phyloP scores from a whole-genome alignment of 805 yeast genomes.

The Metschnikowia drakensbergensis region DNA sequence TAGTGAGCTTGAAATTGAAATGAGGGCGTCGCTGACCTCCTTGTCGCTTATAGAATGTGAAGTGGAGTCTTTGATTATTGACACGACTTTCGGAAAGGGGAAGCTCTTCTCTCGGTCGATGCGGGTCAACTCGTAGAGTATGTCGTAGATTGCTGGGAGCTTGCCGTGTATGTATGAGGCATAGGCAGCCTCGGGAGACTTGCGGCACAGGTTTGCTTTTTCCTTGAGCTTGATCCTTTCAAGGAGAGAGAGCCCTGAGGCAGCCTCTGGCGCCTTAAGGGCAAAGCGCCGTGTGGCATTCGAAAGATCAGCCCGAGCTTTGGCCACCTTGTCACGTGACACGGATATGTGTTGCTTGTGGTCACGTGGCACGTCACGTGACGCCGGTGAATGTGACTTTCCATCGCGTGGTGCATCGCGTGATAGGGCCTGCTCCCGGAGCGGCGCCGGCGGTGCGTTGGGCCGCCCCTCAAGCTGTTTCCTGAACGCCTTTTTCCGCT shows the following conservation, averaged over 20 bases:
- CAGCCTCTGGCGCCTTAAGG: conserved; percentile 23
- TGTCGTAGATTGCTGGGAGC: conserved; percentile 30
- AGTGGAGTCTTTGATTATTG: conserved; percentile 32
- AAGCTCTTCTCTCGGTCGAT: conserved; percentile 13
- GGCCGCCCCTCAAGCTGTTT: neutral
- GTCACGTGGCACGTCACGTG: neutral
- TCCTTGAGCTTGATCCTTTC: conserved; percentile 41
- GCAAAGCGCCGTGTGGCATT: conserved; percentile 36
- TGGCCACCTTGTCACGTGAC: conserved; percentile 10
- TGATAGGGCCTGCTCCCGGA: neutral
- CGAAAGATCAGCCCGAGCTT: conserved; percentile 18
- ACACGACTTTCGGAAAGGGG: conserved; percentile 24
- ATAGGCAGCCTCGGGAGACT: conserved; percentile 22
- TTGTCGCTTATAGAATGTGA: conserved; percentile 26
- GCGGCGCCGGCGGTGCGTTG: neutral
- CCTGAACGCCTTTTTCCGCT: conserved; percentile 21
- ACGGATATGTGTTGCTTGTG: neutral
- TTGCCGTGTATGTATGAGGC: conserved; percentile 26
- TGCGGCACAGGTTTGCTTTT: conserved; percentile 11
- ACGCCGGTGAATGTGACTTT: neutral
- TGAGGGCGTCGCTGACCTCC: conserved; percentile 29
- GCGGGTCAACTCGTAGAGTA: conserved; percentile 27
- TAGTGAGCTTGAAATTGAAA: conserved; percentile 20
- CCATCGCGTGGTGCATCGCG: too few relatives aligned
- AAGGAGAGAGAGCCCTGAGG: conserved; percentile 30